These are phyloP conservation scores for Oryza meridionalis DNA, from an alignment of 176 grass and related monocot species.

Conservation along the genomic window DNA sequence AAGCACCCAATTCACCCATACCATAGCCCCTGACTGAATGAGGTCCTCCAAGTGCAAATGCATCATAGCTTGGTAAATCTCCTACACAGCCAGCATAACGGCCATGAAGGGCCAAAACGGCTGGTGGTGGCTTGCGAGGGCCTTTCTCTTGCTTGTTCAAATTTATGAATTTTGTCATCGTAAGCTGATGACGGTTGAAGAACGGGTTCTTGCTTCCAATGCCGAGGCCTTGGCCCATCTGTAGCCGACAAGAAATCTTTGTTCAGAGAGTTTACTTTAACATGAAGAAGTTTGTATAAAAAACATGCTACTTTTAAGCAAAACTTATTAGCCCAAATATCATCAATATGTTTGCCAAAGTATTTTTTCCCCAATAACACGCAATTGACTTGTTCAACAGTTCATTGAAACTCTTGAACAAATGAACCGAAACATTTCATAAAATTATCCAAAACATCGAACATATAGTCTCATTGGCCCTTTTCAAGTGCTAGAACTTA, in stretches of 20 bases:
- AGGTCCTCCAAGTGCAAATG: slow-evolving; percentile 83
- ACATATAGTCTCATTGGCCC: too few species aligned
- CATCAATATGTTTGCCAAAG: too few species aligned
- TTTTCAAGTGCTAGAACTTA: too few species aligned
- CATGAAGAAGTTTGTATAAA: too few species aligned
- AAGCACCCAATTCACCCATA: slow-evolving; percentile 90
- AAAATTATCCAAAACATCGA: too few species aligned
- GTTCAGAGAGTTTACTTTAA: slow-evolving; percentile 6
- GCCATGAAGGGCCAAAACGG: slow-evolving; percentile 85
- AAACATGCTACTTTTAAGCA: too few species aligned
- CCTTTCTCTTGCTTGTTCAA: slow-evolving; percentile 84
- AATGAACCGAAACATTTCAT: too few species aligned
- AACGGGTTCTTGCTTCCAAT: slow-evolving; percentile 94
- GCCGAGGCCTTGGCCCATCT: slow-evolving; percentile 95
- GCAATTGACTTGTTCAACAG: too few species aligned
- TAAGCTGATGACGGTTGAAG: slow-evolving; percentile 96
- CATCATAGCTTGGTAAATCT: slow-evolving; percentile 92
- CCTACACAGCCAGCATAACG: slow-evolving; percentile 91
- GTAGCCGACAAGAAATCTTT: slow-evolving; percentile 24
- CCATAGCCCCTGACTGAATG: slow-evolving; percentile 86
- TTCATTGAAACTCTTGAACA: too few species aligned
- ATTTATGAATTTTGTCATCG: slow-evolving; percentile 77
- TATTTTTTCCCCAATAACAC: too few species aligned
- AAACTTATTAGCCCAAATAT: too few species aligned
- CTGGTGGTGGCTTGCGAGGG: slow-evolving; percentile 62